phyloP scores from a whole-genome alignment of 768 basidiomycete species.

The Xerocomus brunneocitrinus region DNA sequence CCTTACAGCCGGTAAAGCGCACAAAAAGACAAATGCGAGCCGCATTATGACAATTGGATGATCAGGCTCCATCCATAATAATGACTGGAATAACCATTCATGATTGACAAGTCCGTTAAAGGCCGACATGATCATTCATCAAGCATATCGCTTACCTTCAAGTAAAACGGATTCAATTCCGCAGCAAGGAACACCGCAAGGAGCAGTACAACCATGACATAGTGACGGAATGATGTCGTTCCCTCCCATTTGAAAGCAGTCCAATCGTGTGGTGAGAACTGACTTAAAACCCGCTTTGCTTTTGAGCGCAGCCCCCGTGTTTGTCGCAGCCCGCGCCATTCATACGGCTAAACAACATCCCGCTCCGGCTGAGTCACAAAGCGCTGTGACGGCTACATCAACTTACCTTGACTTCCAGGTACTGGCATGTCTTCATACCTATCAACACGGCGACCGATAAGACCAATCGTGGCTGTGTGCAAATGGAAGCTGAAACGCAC shows the following conservation, averaged over 20 bases:
- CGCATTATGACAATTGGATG: slow-evolving; percentile 76
- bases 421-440: slow-evolving; percentile 88
- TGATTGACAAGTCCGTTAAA: slow-evolving; percentile 22
- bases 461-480: slow-evolving; percentile 7
- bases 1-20: slow-evolving; percentile 80
- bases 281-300: slow-evolving; percentile 72
- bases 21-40: slow-evolving; percentile 74
- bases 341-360: slow-evolving; percentile 55
- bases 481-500: slow-evolving; percentile 34
- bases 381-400: neutral
- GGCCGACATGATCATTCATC: slow-evolving; percentile 2
- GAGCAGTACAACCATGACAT: slow-evolving; percentile 67
- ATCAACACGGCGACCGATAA: slow-evolving; percentile 14
- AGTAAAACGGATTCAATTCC: slow-evolving; percentile 84
- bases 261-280: slow-evolving; percentile 85
- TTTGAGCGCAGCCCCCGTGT: slow-evolving; percentile 75
- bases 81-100: slow-evolving; percentile 35
- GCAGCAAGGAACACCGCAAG: slow-evolving; percentile 78
- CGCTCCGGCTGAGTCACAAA: neutral
- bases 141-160: slow-evolving; percentile 53
- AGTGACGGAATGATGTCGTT: slow-evolving; percentile 71
- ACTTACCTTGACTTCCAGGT: slow-evolving; percentile 78
- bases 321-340: slow-evolving; percentile 80
- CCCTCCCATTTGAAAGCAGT: slow-evolving; percentile 86
- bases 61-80: slow-evolving; percentile 88